Conservation (phyloP, 192 early-diverging fungal genomes). For the Coemansia sp. region DNA sequence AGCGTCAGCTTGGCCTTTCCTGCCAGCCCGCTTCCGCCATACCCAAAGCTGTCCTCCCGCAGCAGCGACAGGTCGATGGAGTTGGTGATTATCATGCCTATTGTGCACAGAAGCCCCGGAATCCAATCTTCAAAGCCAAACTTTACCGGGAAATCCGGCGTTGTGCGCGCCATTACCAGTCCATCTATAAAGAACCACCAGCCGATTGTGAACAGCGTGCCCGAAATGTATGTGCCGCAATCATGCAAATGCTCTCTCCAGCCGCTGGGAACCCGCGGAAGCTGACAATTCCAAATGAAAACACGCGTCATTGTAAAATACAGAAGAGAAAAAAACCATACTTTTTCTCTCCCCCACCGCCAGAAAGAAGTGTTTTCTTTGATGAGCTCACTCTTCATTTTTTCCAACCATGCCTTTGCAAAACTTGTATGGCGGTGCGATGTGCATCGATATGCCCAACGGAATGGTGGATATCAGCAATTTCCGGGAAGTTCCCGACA, state of each 20-base stretch:
- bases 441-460: constrained; percentile 58
- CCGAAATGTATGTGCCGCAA: constrained; percentile 48
- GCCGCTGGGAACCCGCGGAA: constrained; percentile 43
- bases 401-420: not conserved
- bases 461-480: constrained; percentile 64
- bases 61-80: constrained; percentile 54
- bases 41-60: constrained; percentile 52
- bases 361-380: not conserved
- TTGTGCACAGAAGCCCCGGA: constrained; percentile 50
- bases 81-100: constrained; percentile 56
- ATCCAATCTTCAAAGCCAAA: constrained; percentile 55
- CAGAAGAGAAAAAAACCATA: not conserved
- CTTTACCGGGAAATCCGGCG: constrained; percentile 21
- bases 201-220: constrained; percentile 52
- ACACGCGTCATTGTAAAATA: constrained; percentile 35
- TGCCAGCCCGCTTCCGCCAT: constrained; percentile 36
- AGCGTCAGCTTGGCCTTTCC: constrained; percentile 54
- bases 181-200: constrained; percentile 60
- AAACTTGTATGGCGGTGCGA: constrained; percentile 69
- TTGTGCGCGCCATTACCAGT: constrained; percentile 39
- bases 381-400: not conserved
- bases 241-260: constrained; percentile 45
- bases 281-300: constrained; percentile 50
- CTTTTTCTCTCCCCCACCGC: not conserved
- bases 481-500: constrained; percentile 81